Evolutionary conservation across 2,329 filamentous ascomycete genomes (phyloP), one percentile per base, ranked within the genome.

Genomic region (Fusarium secorum): DNA sequence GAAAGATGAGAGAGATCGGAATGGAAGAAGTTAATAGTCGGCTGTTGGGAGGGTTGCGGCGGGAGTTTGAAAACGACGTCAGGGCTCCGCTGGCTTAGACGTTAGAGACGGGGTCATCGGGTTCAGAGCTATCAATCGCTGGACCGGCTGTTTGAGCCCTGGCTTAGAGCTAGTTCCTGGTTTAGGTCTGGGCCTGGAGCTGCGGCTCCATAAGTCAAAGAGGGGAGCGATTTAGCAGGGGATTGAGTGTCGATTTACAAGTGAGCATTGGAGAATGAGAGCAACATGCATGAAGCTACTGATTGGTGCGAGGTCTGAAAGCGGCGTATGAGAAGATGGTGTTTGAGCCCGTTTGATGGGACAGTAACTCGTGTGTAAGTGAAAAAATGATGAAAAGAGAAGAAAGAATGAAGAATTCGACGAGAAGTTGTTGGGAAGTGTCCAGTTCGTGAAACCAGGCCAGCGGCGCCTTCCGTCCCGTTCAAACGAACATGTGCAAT

Each of bases 61-160:
- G 46, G 54, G 44, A 54, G 60, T 51, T 70, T 41, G 33, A 68
- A 68, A 63, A 62, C 74, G 73, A 78, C 73, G 75, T 77, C 76
- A 78, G 72, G 76, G 75, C 76, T 73, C 76, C 76, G 73, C 76
- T 41, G 41, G 38, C 45, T 62, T 56, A 59, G 57, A 63, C 55
- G 49, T 56, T 56, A 58, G 41, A 52, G 51, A 63, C 17, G 49
- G 62, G 70, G 70, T 62, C 69, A 62, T 65, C 57, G 70, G 60
- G 56, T 49, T 69, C 45, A 64, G 59, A 58, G 53, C 24, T 51
- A 26, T 45, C 53, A 48, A 53, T 58, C 42, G 61, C 51, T 49
- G 38, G 60, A 20, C 56, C n/a, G 38, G 51, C n/a, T 56, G 44
- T 35, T 67, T 48, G 30, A 49, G 54, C 58, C 63, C 66, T 58